Percentiles rank a stretch among this genome's conserved stretches.
These are phyloP conservation scores for Crithidia sp. DNA, from an alignment of 208 protist genomes.

Conservation along the genomic window DNA sequence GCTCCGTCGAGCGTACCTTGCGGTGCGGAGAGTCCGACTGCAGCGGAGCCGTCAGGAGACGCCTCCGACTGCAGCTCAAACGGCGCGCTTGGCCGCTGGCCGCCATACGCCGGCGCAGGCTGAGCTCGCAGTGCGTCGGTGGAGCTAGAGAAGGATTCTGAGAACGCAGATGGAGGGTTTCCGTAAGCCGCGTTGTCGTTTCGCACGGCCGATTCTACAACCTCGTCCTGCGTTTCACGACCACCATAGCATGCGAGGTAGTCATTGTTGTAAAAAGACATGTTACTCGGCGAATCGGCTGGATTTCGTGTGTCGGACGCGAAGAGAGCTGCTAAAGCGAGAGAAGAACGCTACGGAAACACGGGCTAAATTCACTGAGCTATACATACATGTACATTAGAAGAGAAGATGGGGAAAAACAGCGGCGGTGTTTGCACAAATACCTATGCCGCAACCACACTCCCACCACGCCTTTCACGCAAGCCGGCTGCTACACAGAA, in stretches of 20 bases:
- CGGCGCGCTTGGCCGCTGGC: background rate
- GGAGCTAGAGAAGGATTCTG: slow-evolving; percentile 5
- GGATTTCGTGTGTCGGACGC: no score
- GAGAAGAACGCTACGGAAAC: background rate
- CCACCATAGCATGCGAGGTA: background rate
- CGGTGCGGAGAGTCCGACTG: background rate
- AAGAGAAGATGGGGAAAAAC: background rate
- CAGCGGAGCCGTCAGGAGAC: slow-evolving; percentile 14
- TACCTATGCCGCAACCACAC: no score
- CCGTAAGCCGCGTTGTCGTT: slow-evolving; percentile 19
- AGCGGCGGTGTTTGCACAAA: background rate
- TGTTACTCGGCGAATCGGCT: background rate
- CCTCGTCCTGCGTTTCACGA: background rate
- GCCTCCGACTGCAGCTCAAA: background rate
- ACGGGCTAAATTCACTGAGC: background rate
- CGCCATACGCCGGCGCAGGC: background rate
- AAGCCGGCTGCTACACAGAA: no score
- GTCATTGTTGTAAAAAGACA: slow-evolving; percentile 19
- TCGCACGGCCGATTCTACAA: slow-evolving; percentile 1
- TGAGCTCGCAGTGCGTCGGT: background rate
- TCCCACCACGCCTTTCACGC: no score
- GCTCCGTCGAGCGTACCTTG: slow-evolving; percentile 8
- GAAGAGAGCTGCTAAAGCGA: no score
- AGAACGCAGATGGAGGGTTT: background rate
- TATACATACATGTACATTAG: background rate